Percentiles rank a stretch among this genome's conserved stretches.
Conservation (phyloP, 192 early-diverging fungal genomes). For the Gamsiella multidivaricata region DNA sequence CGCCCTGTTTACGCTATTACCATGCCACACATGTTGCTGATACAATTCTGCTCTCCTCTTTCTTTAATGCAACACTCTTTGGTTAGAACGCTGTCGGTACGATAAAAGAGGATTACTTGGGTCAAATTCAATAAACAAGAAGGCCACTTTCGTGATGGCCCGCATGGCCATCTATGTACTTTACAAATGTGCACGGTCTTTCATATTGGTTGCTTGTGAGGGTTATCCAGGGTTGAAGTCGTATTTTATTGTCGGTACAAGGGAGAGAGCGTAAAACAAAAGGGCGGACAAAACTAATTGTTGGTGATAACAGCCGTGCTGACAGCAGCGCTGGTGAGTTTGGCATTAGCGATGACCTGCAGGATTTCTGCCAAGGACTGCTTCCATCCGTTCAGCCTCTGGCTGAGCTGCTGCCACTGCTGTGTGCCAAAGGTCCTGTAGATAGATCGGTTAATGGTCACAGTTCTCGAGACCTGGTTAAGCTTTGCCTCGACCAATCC, state of each 20-base stretch:
- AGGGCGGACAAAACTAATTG: constrained; percentile 4
- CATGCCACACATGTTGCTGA: not conserved
- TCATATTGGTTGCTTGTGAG: too few species aligned
- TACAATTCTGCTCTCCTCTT: not conserved
- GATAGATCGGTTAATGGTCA: constrained; percentile 84
- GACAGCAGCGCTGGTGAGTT: constrained; percentile 64
- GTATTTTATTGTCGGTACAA: too few species aligned
- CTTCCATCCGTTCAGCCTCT: constrained; percentile 83
- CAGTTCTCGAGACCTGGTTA: constrained; percentile 87
- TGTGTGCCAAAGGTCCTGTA: constrained; percentile 84
- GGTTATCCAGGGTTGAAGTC: too few species aligned
- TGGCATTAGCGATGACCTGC: constrained; percentile 86
- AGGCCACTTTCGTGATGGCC: not conserved
- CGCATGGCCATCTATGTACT: too few species aligned
- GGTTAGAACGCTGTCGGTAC: constrained; percentile 91
- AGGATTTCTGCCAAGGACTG: constrained; percentile 80
- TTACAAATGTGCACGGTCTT: too few species aligned
- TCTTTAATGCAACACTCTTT: not conserved
- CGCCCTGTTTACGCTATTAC: not conserved
- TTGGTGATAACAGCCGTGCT: constrained; percentile 46
- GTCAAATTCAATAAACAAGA: constrained; percentile 69
- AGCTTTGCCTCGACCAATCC: constrained; percentile 95
- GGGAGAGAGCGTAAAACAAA: too few species aligned
- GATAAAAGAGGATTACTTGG: constrained; percentile 97
- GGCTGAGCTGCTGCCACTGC: constrained; percentile 84